Conservation (phyloP, 2,329 filamentous ascomycete species). For the Fusarium graminum region DNA sequence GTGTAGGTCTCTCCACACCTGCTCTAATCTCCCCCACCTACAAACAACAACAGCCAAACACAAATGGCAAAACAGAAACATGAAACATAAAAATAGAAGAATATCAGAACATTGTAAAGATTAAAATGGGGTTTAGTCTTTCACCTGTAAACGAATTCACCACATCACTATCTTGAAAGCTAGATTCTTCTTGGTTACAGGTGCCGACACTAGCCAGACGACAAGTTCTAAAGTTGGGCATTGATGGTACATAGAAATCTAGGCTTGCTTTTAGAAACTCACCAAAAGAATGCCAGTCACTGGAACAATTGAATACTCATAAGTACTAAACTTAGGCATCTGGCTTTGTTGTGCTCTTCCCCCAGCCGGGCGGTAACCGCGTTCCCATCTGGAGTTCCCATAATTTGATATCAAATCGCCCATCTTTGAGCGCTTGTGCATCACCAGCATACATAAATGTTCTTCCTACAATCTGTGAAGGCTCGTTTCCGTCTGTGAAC, state of each 20-base stretch:
- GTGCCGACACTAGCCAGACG: neutral
- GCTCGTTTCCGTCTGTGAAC: no score
- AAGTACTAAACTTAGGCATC: neutral
- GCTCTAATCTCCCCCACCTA: neutral
- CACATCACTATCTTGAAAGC: neutral
- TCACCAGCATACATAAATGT: no score
- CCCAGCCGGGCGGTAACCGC: neutral
- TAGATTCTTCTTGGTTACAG: no score
- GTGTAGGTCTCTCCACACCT: slow-evolving; percentile 5
- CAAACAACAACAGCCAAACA: neutral
- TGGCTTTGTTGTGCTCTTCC: neutral
- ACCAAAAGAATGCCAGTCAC: neutral
- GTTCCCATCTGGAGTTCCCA: slow-evolving; percentile 10
- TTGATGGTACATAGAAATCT: neutral
- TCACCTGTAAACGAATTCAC: neutral
- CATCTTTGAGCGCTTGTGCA: neutral
- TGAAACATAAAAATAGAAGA: neutral
- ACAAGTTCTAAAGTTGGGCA: neutral
- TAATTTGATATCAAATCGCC: neutral
- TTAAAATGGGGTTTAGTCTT: neutral
- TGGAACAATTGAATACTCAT: neutral
- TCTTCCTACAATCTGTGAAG: no score
- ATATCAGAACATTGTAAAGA: no score
- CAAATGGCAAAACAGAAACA: neutral
- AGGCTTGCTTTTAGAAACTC: neutral